Percentiles rank a stretch among this genome's conserved stretches.
phyloP scores from a whole-genome alignment of 768 basidiomycete species.

The Termitomyces sp. region DNA sequence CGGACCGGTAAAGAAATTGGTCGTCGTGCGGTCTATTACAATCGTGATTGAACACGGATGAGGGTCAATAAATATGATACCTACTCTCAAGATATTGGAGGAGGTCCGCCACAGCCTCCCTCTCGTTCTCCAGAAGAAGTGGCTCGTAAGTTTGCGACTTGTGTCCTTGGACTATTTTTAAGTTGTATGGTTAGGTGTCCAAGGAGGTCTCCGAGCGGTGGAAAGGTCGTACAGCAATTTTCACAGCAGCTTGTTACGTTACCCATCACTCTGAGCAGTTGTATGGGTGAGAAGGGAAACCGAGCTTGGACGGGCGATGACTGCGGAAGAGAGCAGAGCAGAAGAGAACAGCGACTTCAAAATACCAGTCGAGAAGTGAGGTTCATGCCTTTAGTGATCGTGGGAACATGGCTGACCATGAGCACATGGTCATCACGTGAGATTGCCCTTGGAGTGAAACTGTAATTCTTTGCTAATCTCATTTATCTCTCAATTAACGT shows the following conservation, averaged over 20 bases:
- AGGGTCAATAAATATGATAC: slow-evolving; percentile 21
- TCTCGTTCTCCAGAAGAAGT: slow-evolving; percentile 84
- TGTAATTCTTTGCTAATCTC: too few species aligned
- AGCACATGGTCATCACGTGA: slow-evolving; percentile 4
- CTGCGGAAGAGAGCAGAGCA: slow-evolving; percentile 11
- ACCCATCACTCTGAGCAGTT: slow-evolving; percentile 47
- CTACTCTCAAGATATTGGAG: slow-evolving; percentile 96
- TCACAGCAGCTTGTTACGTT: slow-evolving; percentile 79
- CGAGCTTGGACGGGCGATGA: slow-evolving; percentile 8
- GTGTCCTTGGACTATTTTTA: slow-evolving; percentile 62
- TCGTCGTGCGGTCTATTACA: slow-evolving; percentile 83
- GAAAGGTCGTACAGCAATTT: slow-evolving; percentile 61
- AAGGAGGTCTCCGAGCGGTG: slow-evolving; percentile 9
- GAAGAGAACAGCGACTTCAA: slow-evolving; percentile 15
- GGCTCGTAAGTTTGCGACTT: slow-evolving; percentile 87
- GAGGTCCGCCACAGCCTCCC: slow-evolving; percentile 96
- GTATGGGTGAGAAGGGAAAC: neutral
- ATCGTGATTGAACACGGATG: slow-evolving; percentile 6
- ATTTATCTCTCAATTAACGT: too few species aligned
- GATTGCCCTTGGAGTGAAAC: too few species aligned
- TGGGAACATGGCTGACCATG: slow-evolving; percentile 7
- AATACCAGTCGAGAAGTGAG: slow-evolving; percentile 9
- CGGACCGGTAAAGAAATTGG: slow-evolving; percentile 95
- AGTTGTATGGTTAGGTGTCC: slow-evolving; percentile 17
- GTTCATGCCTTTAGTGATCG: slow-evolving; percentile 7